Base-by-base conservation (phyloP, 208 protist genomes). In the Trypanosoma cruzi region DNA sequence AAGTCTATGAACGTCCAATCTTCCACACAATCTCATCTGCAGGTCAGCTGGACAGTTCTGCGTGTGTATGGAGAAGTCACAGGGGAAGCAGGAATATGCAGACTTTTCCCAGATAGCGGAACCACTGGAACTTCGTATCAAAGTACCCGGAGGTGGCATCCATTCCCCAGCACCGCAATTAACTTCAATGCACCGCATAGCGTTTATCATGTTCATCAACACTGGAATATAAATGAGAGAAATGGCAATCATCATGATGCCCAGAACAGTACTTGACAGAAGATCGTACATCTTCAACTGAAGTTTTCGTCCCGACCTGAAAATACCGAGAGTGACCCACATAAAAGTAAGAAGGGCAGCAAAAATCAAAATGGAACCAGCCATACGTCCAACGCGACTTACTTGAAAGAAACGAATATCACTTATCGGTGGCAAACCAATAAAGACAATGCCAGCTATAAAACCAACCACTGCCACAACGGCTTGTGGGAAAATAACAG, bases 171-270 rank as follows among this genome's bases (percentile, higher is more conserved):
- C 50, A 4, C 20, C 50, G 59, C 89, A 94, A 24, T 29, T 60
- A 37, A 87, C 22, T 10, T 68, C 36, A n/a, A 55, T 37, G 67
- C 89, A 94, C 71, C 82, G 79, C 36, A 90, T 14, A 22, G 92
- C 70, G 1, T 65, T 83, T 14, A 90, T 80, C 24, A 90, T 75
- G 59, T 85, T 83, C 1, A 80, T 82, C 40, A 89, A 64, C 55
- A 87, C 77, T 57, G 66, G 81, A 62, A 69, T 89, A 80, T 92
- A 94, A 34, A 90, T 67, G 24, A 87, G 34, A 29, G 73, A 84
- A 37, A 75, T 70, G 36, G 46, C 29, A 55, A 84, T 76, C 49
- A 92, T 50, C 18, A 86, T 18, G 11, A 86, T 61, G 13, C 50
- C 65, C 7, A 90, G 56, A 14, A 84, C 50, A 11, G 75, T 26